Evolutionary conservation across 805 yeast genomes (phyloP).

Genomic region (Pichia exigua): DNA sequence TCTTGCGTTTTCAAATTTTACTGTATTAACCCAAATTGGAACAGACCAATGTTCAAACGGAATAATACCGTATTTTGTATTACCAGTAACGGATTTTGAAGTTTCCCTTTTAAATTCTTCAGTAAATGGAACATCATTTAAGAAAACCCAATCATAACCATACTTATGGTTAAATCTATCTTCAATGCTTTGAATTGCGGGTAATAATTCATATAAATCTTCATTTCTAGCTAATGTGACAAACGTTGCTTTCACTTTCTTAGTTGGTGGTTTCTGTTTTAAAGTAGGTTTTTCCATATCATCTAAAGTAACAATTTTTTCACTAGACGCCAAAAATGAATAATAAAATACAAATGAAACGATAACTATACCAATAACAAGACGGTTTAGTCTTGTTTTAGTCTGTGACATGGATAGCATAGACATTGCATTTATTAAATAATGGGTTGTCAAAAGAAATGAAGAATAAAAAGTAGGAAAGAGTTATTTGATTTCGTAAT

Average conservation of each 20-base stretch:
- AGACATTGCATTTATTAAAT: background rate
- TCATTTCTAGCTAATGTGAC: slow-evolving; percentile 69
- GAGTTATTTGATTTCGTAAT: too few species aligned
- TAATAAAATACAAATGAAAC: background rate
- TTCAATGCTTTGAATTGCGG: slow-evolving; percentile 68
- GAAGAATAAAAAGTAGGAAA: too few species aligned
- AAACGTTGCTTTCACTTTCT: slow-evolving; percentile 29
- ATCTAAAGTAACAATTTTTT: background rate
- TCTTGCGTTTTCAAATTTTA: slow-evolving; percentile 49
- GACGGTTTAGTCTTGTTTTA: background rate
- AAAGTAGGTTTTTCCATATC: background rate
- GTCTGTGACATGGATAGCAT: background rate
- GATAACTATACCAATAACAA: background rate
- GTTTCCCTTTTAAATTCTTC: slow-evolving; percentile 71
- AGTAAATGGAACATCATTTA: slow-evolving; percentile 76
- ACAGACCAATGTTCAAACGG: slow-evolving; percentile 80
- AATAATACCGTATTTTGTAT: slow-evolving; percentile 65
- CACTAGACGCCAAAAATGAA: background rate
- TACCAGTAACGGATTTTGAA: slow-evolving; percentile 62
- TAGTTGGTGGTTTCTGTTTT: background rate
- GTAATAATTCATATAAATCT: slow-evolving; percentile 52
- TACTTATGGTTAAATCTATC: slow-evolving; percentile 78
- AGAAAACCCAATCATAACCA: slow-evolving; percentile 90
- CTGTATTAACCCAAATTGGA: slow-evolving; percentile 75
- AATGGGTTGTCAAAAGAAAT: too few species aligned